Evolutionary conservation across 1,284 basidiomycete genomes (phyloP), one percentile per base, ranked within the genome.

Genomic region (Ganoderma resinaceum): DNA sequence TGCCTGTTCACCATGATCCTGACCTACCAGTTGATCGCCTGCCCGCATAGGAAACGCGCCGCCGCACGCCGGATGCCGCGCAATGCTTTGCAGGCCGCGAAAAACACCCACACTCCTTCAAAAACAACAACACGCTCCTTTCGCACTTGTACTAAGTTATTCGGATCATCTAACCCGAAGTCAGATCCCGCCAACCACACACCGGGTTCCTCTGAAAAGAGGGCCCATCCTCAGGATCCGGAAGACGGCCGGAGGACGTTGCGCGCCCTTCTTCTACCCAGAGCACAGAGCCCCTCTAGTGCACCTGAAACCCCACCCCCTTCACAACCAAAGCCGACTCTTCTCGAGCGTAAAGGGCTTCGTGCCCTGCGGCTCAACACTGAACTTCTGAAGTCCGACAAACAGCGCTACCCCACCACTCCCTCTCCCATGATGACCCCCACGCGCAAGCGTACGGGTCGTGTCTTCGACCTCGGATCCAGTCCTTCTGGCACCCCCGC

Each of bases 11-110:
- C 59, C 20, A 67, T 79, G n/a, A 66, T 79, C 33, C 3, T 76
- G 52, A 72, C 73, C 40, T 79, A 78, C 59, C 78, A 78, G 66
- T 66, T 79, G 12, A 29, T 78, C n/a, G 69, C 71, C 6, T 70
- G 69, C 20, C 72, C 74, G 31, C 69, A 73, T 49, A 70, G 67
- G 52, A 72, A 33, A 52, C 66, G 68, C 4, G 37, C 29, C 20
- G 55, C 55, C 55, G 29, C 33, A 18, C 62, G 61, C 5, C 67
- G 61, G 33, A 65, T 62, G 4, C 68, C 67, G 14, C 59, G 64
- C 69, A 40, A 62, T 66, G 49, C 58, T 57, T n/a, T 23, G 59
- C 62, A 29, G 4, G 63, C 63, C 9, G 52, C 60, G 23, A 61
- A 43, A 16, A 63, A 62, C 66, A 49, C 69, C 66, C 67, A 70